These are phyloP conservation scores for Herpotrichia juniperi DNA, from an alignment of 2,329 filamentous ascomycete species.

Conservation along the genomic window DNA sequence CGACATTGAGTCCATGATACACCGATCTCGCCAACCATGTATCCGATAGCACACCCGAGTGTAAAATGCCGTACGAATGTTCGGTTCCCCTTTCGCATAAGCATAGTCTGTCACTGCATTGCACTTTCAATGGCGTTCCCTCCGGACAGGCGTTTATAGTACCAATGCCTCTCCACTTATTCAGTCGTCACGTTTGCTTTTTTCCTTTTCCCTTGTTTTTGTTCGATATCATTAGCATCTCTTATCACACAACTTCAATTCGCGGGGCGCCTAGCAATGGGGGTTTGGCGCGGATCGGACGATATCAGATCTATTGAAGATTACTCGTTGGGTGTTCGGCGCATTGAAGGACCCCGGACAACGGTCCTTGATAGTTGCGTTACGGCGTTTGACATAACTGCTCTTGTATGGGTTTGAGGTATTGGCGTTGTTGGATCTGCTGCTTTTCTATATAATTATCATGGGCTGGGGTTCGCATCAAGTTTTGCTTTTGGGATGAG, in stretches of 20 bases:
- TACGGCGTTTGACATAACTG: conserved; percentile 7
- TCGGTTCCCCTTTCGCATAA: conserved; percentile 13
- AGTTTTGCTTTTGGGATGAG: neutral
- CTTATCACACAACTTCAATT: neutral
- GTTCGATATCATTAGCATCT: neutral
- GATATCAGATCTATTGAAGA: conserved; percentile 15
- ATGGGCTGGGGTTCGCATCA: neutral
- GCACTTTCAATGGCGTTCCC: conserved; percentile 31
- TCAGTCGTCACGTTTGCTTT: conserved; percentile 8
- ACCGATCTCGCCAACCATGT: neutral
- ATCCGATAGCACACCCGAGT: no score
- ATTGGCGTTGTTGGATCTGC: neutral
- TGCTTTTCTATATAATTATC: neutral
- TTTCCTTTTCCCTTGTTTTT: conserved; percentile 2
- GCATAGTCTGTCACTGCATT: conserved; percentile 17
- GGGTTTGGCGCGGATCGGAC: conserved; percentile 5
- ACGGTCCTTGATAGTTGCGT: neutral
- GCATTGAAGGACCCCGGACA: neutral
- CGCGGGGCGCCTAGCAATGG: neutral
- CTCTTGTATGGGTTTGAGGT: neutral
- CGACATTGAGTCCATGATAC: neutral
- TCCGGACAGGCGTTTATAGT: conserved; percentile 18
- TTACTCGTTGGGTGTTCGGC: conserved; percentile 3
- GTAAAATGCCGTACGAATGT: no score
- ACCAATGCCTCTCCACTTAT: conserved; percentile 13